phyloP scores from a whole-genome alignment of 768 basidiomycete genomes.

The Fomitopsis serialis region DNA sequence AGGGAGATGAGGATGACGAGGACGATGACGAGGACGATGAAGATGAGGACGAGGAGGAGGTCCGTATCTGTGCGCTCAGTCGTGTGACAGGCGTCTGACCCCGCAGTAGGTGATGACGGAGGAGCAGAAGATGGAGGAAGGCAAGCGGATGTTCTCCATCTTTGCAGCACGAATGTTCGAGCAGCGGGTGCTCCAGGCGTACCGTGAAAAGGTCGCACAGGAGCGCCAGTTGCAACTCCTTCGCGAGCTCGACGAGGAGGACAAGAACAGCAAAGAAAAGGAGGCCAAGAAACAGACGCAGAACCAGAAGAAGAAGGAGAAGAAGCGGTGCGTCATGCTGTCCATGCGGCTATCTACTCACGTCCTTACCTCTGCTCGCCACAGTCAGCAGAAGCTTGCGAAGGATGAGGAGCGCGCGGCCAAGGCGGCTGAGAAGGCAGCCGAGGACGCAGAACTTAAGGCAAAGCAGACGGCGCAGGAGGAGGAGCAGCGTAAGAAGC shows the following conservation, averaged over 20 bases:
- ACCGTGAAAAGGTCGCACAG: conserved; percentile 94
- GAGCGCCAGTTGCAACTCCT: conserved; percentile 91
- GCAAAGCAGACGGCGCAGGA: conserved; percentile 74
- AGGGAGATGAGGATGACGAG: conserved; percentile 44
- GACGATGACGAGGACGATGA: conserved; percentile 48
- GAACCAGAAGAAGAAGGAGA: conserved; percentile 99
- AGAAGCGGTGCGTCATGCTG: conserved; percentile 64
- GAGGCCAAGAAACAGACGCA: conserved; percentile 91
- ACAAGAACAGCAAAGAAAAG: conserved; percentile 76
- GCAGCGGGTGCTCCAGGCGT: conserved; percentile 93
- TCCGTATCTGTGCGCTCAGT: conserved; percentile 9
- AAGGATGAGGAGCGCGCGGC: conserved; percentile 90
- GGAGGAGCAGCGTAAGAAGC: conserved; percentile 73
- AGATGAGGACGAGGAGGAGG: conserved; percentile 45
- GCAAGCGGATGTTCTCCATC: conserved; percentile 98
- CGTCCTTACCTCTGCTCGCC: background rate
- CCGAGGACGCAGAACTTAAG: conserved; percentile 75
- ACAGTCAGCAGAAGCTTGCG: conserved; percentile 83
- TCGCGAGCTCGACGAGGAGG: conserved; percentile 94
- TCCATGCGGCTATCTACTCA: conserved; percentile 4
- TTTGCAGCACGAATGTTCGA: conserved; percentile 99
- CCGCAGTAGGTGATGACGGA: conserved; percentile 73
- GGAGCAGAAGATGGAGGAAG: conserved; percentile 98
- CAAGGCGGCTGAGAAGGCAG: conserved; percentile 80
- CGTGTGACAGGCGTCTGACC: background rate